Evolutionary conservation across 768 basidiomycete genomes (phyloP).

Genomic region (Serendipita sp.): DNA sequence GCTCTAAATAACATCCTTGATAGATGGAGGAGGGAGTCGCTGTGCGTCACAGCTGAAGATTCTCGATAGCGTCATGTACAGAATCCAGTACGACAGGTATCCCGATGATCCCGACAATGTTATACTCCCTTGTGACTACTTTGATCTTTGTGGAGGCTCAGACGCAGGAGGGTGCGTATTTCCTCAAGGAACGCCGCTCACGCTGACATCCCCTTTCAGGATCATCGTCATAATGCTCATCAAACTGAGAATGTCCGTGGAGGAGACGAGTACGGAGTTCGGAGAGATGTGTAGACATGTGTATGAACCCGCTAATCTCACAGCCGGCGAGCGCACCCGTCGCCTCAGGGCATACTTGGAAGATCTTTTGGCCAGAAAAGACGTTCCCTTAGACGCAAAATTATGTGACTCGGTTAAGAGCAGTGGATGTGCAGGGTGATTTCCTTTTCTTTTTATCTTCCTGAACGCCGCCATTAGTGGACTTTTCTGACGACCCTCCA

Average conservation of each 20-base stretch:
- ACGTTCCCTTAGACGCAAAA: neutral
- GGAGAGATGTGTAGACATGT: neutral
- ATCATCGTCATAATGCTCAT: slow-evolving; percentile 10
- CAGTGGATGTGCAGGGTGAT: neutral
- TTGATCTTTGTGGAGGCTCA: slow-evolving; percentile 19
- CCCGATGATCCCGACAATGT: neutral
- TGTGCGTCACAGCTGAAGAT: neutral
- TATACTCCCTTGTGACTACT: slow-evolving; percentile 16
- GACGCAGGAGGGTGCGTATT: slow-evolving; percentile 17
- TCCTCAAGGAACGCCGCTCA: neutral
- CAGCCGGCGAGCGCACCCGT: neutral
- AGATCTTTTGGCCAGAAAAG: neutral
- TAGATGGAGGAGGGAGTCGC: neutral
- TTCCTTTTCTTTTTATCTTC: too few species aligned
- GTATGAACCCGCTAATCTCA: neutral
- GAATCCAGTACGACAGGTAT: neutral
- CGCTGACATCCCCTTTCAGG: neutral
- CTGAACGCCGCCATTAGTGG: too few species aligned
- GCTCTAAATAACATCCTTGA: too few species aligned
- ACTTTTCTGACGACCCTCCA: neutral
- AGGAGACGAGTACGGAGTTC: slow-evolving; percentile 1
- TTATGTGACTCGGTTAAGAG: neutral
- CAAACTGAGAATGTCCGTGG: slow-evolving; percentile 4
- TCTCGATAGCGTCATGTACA: neutral
- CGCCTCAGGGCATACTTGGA: neutral